Evolutionary conservation across 2,329 filamentous ascomycete genomes (phyloP).

Genomic region (Myriosclerotinia curreyana): DNA sequence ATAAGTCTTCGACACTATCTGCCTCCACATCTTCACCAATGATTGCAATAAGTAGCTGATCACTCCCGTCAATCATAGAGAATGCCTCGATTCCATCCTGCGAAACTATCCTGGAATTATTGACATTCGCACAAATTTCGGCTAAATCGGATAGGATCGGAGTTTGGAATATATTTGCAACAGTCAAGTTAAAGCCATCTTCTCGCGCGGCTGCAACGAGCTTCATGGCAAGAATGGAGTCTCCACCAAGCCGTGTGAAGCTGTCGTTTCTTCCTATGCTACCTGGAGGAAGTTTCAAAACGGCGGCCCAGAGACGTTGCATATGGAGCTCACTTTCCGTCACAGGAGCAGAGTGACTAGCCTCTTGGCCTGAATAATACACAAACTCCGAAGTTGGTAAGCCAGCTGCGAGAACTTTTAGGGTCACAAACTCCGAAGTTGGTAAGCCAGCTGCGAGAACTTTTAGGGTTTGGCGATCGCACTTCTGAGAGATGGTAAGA

Average conservation of each 20-base stretch:
- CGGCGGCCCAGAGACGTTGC: slow-evolving; percentile 20
- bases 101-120: slow-evolving; percentile 23
- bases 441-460: not conserved
- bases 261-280: slow-evolving; percentile 37
- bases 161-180: slow-evolving; percentile 45
- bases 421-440: slow-evolving; percentile 8
- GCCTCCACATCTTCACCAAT: not conserved
- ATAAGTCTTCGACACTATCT: slow-evolving; percentile 40
- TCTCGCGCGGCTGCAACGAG: slow-evolving; percentile 42
- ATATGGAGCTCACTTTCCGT: slow-evolving; percentile 23
- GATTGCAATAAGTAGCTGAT: slow-evolving; percentile 30
- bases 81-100: slow-evolving; percentile 22
- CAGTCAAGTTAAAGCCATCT: slow-evolving; percentile 40
- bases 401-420: slow-evolving; percentile 28
- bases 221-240: slow-evolving; percentile 42
- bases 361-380: slow-evolving; percentile 8
- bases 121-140: slow-evolving; percentile 23
- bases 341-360: not conserved
- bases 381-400: not conserved
- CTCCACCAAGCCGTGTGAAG: slow-evolving; percentile 42
- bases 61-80: slow-evolving; percentile 25
- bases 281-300: slow-evolving; percentile 20
- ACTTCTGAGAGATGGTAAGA: slow-evolving; percentile 38
- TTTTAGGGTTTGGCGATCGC: slow-evolving; percentile 41
- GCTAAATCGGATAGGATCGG: slow-evolving; percentile 45